A percentile compares a stretch with the other conserved stretches of the same genome.
phyloP scores from a whole-genome alignment of 2,329 filamentous ascomycete species.

The Arthroderma sp. region DNA sequence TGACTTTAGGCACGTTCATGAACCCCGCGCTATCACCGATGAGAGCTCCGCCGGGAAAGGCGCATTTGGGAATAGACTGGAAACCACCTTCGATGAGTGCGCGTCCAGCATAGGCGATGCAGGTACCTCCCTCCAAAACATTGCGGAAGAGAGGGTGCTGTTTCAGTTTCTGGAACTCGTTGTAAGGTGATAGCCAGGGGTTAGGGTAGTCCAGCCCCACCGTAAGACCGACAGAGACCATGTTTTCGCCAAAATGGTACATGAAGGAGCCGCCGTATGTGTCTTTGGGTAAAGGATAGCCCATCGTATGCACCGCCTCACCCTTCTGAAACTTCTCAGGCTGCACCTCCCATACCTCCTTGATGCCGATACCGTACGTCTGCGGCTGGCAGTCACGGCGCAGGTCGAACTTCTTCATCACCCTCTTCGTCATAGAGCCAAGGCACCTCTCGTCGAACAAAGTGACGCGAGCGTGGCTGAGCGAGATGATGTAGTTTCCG shows the following conservation, averaged over 20 bases:
- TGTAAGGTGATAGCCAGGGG: conserved; percentile 89
- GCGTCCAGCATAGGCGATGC: conserved; percentile 88
- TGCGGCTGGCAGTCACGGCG: conserved; percentile 81
- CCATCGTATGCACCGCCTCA: conserved; percentile 77
- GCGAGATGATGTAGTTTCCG: conserved; percentile 91
- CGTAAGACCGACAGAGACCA: conserved; percentile 83
- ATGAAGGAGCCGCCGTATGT: conserved; percentile 98
- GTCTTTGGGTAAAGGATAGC: conserved; percentile 75
- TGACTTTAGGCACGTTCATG: conserved; percentile 95
- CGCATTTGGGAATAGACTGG: conserved; percentile 93
- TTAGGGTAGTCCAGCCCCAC: conserved; percentile 92
- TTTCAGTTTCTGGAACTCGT: conserved; percentile 97
- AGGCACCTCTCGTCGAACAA: conserved; percentile 93
- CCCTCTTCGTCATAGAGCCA: conserved; percentile 86
- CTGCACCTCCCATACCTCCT: conserved; percentile 94
- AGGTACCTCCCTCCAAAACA: conserved; percentile 90
- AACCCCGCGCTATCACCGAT: conserved; percentile 96
- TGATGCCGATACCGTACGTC: conserved; percentile 87
- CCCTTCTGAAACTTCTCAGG: conserved; percentile 86
- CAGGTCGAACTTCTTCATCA: conserved; percentile 87
- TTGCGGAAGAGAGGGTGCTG: conserved; percentile 81
- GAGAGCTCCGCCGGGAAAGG: conserved; percentile 88
- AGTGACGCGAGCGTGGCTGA: conserved; percentile 84
- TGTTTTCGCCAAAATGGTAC: conserved; percentile 98
- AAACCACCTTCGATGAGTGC: conserved; percentile 90